phyloP scores from a whole-genome alignment of 108 stramenopile genomes.

The Seminavis robusta region DNA sequence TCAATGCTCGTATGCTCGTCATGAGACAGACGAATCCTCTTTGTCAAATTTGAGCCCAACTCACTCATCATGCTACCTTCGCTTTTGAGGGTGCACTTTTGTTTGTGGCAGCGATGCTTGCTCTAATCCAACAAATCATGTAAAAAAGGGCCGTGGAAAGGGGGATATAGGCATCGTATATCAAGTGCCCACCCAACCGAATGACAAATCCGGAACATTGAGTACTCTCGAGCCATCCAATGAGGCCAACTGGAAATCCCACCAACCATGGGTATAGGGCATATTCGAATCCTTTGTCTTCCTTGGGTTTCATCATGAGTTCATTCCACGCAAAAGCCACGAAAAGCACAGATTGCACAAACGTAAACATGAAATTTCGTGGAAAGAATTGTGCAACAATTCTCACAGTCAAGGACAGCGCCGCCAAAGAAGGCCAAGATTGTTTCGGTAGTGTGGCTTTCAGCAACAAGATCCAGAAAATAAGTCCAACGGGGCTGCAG shows the following conservation, averaged over 20 bases:
- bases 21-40: too few relatives aligned
- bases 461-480: slow-evolving; percentile 16
- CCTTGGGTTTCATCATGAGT: neutral
- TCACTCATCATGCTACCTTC: too few relatives aligned
- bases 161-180: slow-evolving; percentile 19
- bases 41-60: too few relatives aligned
- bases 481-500: too few relatives aligned
- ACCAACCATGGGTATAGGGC: slow-evolving; percentile 15
- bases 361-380: slow-evolving; percentile 10
- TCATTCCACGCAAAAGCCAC: slow-evolving; percentile 22
- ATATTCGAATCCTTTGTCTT: slow-evolving; percentile 23
- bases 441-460: slow-evolving; percentile 11
- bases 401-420: neutral
- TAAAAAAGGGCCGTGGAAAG: neutral
- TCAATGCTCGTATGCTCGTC: too few relatives aligned
- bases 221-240: slow-evolving; percentile 34
- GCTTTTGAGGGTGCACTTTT: too few relatives aligned
- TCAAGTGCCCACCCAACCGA: slow-evolving; percentile 17
- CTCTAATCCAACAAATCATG: neutral
- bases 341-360: slow-evolving; percentile 22
- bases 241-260: slow-evolving; percentile 10
- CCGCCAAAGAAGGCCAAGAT: too few relatives aligned
- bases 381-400: neutral
- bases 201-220: slow-evolving; percentile 16
- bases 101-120: too few relatives aligned